Evolutionary conservation across 495 filamentous ascomycete genomes (phyloP).

Genomic region (Parachaetomium inaequale): DNA sequence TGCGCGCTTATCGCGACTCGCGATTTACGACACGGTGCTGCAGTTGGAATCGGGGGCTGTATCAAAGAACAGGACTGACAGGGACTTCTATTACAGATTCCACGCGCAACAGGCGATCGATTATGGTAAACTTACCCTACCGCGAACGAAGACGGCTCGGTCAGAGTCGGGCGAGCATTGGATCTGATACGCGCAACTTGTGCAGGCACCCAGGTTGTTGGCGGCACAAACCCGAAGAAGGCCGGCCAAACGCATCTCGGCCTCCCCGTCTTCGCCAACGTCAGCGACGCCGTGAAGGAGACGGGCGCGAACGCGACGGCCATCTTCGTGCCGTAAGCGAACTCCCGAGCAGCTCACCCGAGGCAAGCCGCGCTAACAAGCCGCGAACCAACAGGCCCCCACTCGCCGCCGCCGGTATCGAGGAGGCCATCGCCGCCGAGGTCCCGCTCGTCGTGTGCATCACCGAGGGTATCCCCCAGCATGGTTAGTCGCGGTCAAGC

Average conservation of each 20-base stretch:
- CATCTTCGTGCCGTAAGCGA: constrained; percentile 89
- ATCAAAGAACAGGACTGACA: constrained; percentile 38
- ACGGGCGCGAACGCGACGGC: constrained; percentile 88
- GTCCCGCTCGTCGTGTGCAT: constrained; percentile 94
- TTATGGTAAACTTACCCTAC: constrained; percentile 62
- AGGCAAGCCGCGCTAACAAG: background rate
- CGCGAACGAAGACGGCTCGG: background rate
- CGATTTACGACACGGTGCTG: background rate
- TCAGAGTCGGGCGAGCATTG: background rate
- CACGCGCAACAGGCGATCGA: constrained; percentile 97
- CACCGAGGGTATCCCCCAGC: constrained; percentile 96
- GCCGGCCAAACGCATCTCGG: constrained; percentile 85
- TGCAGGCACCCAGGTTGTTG: constrained; percentile 90
- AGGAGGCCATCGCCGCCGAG: constrained; percentile 92
- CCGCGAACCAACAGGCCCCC: constrained; percentile 60
- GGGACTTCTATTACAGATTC: constrained; percentile 59
- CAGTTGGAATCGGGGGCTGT: background rate
- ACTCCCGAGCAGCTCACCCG: background rate
- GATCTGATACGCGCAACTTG: constrained; percentile 19
- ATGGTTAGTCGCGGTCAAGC: constrained; percentile 56
- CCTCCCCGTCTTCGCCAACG: constrained; percentile 88
- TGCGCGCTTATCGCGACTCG: constrained; percentile 20
- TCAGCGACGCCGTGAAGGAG: constrained; percentile 83
- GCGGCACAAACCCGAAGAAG: constrained; percentile 98
- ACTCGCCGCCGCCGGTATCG: constrained; percentile 87